Base-by-base conservation (phyloP, 148 eudicot genomes). In the Silene conica region DNA sequence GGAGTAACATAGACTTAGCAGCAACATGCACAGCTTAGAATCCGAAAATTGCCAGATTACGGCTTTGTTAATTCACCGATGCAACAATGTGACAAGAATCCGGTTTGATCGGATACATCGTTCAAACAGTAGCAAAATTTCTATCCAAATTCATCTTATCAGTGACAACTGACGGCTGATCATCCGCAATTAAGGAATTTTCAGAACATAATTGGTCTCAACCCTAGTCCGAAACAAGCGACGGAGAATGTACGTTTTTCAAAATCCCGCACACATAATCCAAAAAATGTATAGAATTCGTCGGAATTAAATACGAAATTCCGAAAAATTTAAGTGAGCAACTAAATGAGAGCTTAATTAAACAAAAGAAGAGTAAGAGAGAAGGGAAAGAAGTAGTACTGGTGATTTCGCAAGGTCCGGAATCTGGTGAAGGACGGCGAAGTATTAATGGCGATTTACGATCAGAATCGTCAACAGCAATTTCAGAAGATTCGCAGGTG, bases 401-500 rank as follows among this genome's bases (percentile, higher is more conserved):
- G 64, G 82, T 87, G 83, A 90, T 89, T 81, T 90, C 86, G 83
- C 98, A 89, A 61, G 93, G 92, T 8, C 43, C 78, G 19, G 82
- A 86, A 76, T 85, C 89, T 11, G 80, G 74, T 2, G 84, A 64
- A 1, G 83, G 78, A 48, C 88, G 90, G 41, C 77, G 80, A 22
- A 89, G 77, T 20, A 90, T 63, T 18, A 90, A 85, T 63, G 82
- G 82, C 31, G 79, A 6, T 63, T 82, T 86, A 50, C 9, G 79
- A 1, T 64, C 4, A 21, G 57, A 38, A 8, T 34, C 70, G 63
- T 76, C 68, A 7, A 52, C 69, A 57, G 82, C 79, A 15, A 77
- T 73, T 65, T 81, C 73, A 9, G 87, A 84, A 13, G 97, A 87
- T 64, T 92, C 97, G 66, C 79, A 73, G 31, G 85, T 77, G 76